Evolutionary conservation across 805 yeast genomes (phyloP).

Genomic region (Crinitomyces ghanaensis): DNA sequence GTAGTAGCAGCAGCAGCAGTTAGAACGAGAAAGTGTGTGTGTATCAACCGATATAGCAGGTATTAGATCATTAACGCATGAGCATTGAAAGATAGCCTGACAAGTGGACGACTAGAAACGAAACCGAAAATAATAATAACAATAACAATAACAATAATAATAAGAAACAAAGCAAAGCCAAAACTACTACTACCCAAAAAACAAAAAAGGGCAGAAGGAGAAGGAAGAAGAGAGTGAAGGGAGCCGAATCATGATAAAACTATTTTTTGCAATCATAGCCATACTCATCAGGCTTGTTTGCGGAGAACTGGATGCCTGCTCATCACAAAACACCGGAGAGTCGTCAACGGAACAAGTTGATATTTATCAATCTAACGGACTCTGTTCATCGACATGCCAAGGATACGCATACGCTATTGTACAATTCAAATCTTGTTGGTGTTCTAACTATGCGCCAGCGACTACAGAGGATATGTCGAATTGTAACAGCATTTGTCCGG

Average conservation of each 20-base stretch:
- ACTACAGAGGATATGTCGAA: constrained; percentile 25
- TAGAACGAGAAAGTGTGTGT: no score
- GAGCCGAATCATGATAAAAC: neutral
- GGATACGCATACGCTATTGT: constrained; percentile 44
- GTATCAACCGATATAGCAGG: no score
- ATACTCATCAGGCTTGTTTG: neutral
- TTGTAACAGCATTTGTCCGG: constrained; percentile 34
- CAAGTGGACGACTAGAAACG: no score
- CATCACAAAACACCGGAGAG: constrained; percentile 32
- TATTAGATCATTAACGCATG: no score
- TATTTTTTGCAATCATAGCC: neutral
- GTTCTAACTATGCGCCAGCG: constrained; percentile 42
- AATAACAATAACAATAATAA: no score
- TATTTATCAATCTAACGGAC: constrained; percentile 37
- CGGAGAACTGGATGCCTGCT: constrained; percentile 22
- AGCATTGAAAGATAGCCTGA: no score
- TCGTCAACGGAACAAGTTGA: constrained; percentile 13
- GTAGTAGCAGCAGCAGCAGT: no score
- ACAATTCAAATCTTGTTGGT: constrained; percentile 46
- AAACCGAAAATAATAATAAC: no score
- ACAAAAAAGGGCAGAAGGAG: no score
- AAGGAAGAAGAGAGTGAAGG: no score
- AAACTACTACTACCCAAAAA: no score
- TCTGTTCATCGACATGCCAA: constrained; percentile 37
- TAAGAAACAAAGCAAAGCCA: no score